Base-by-base conservation (phyloP, 129 eudicot species). In the Deinandra increscens region DNA sequence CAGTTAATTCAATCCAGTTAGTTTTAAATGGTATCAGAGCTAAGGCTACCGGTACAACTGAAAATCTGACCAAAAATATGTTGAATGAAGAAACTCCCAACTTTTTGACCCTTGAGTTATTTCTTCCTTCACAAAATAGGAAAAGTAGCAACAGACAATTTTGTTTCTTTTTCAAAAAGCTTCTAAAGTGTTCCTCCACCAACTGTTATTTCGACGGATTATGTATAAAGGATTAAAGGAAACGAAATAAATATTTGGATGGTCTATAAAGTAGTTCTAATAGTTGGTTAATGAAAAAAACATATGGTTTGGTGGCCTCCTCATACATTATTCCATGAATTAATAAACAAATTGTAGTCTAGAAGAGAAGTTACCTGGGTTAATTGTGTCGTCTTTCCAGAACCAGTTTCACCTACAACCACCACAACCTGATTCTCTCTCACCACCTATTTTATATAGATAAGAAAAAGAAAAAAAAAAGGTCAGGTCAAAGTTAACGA, bases 321-420 rank as follows among this genome's bases (percentile, higher is more conserved):
- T 17, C 12, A 50, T 9, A 17, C 56, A 18, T 50, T 50, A 18
- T 50, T 10, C 56, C 37, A 58, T 13, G 11, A 26, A 26, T 22
- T 55, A 55, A 55, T 23, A 12, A 4, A 12, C 17, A 60, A 60
- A 60, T 6, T 62, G 65, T 12, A 23, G 31, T 15, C 42, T 7
- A 1, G n/a, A 26, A 26, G 31, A 26, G 31, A 66, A 68, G 59
- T 49, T 73, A 86, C 89, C 89, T 87, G 89, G 45, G 97, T 83
- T 71, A 87, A 46, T 43, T 91, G 95, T 58, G 97, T 91, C 2
- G 97, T 91, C 73, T 91, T 91, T 20, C 97, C 97, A 0, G 88
- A 91, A 69, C 97, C 97, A 60, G 97, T 85, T 73, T 91, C 95
- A 60, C 97, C 97, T 66, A 87, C 87, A 13, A 91, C 89, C 29